A percentile compares a stretch with the other conserved stretches of the same genome.
Evolutionary conservation across 2,329 filamentous ascomycete genomes (phyloP).

Genomic region (Dryadomyces quercus-mongolicae): DNA sequence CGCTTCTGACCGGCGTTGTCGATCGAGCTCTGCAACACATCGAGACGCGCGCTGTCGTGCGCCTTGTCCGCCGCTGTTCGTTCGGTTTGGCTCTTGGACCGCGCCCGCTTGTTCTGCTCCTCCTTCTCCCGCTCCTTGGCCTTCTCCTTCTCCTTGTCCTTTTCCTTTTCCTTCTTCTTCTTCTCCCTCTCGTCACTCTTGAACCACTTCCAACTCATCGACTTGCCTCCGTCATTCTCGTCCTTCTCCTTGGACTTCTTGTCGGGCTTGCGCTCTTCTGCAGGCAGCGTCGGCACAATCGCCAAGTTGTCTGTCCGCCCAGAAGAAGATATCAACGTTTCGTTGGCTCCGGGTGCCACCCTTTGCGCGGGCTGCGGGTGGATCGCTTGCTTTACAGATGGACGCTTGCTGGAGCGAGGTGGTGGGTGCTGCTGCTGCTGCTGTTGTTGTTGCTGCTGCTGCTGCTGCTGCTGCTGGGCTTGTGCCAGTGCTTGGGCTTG

Average conservation of each 20-base stretch:
- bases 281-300: slow-evolving; percentile 49
- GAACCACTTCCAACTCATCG: slow-evolving; percentile 74
- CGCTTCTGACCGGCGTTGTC: slow-evolving; percentile 54
- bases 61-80: slow-evolving; percentile 31
- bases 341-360: slow-evolving; percentile 6
- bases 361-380: background rate
- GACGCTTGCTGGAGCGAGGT: slow-evolving; percentile 19
- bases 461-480: slow-evolving; percentile 4
- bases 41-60: slow-evolving; percentile 72
- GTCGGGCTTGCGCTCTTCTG: slow-evolving; percentile 64
- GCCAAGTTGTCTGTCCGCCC: background rate
- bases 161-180: slow-evolving; percentile 52
- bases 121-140: slow-evolving; percentile 48
- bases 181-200: slow-evolving; percentile 66
- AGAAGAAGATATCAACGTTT: background rate
- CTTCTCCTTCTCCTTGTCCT: slow-evolving; percentile 54
- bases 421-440: slow-evolving; percentile 16
- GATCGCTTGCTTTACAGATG: slow-evolving; percentile 7
- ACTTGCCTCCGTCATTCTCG: slow-evolving; percentile 55
- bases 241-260: slow-evolving; percentile 63
- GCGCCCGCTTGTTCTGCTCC: slow-evolving; percentile 48
- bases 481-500: background rate
- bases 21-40: slow-evolving; percentile 78
- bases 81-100: slow-evolving; percentile 41
- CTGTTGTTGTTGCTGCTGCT: slow-evolving; percentile 7